Conservation (phyloP, 139 green algal species). For the Penium margaritaceum region DNA sequence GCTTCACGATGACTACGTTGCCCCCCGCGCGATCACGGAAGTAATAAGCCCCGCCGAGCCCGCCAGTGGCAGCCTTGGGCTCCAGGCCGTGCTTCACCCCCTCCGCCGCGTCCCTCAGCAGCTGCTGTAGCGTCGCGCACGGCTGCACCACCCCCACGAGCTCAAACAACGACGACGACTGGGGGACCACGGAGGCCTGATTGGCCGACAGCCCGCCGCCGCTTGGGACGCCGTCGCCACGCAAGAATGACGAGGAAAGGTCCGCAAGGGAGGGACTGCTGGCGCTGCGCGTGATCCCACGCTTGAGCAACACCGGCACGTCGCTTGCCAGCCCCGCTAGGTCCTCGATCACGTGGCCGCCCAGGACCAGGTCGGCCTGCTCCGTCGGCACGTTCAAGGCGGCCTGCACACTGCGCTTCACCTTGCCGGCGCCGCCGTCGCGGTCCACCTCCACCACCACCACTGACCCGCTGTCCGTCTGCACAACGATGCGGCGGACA, state of each 20-base stretch:
- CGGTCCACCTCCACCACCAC: constrained; percentile 34
- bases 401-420: constrained; percentile 33
- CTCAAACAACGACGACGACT: too few species aligned
- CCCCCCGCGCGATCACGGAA: constrained; percentile 42
- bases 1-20: constrained; percentile 71
- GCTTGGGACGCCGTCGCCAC: too few species aligned
- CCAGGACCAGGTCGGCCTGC: constrained; percentile 27
- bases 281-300: constrained; percentile 6
- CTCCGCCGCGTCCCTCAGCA: constrained; percentile 22
- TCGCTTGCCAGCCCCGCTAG: constrained; percentile 15
- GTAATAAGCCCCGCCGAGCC: constrained; percentile 53
- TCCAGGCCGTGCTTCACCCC: constrained; percentile 16
- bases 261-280: constrained; percentile 34
- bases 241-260: not conserved
- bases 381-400: constrained; percentile 30
- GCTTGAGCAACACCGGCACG: constrained; percentile 4
- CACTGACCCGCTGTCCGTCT: constrained; percentile 34
- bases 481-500: constrained; percentile 42
- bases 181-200: too few species aligned
- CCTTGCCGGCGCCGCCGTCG: constrained; percentile 12
- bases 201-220: too few species aligned
- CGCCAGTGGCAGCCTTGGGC: constrained; percentile 12
- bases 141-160: too few species aligned
- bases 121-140: too few species aligned
- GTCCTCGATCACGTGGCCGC: constrained; percentile 24